A percentile compares a stretch with the other conserved stretches of the same genome.
Evolutionary conservation across 2,329 filamentous ascomycete genomes (phyloP).

Genomic region (Aspergillus pseudoglaucus): DNA sequence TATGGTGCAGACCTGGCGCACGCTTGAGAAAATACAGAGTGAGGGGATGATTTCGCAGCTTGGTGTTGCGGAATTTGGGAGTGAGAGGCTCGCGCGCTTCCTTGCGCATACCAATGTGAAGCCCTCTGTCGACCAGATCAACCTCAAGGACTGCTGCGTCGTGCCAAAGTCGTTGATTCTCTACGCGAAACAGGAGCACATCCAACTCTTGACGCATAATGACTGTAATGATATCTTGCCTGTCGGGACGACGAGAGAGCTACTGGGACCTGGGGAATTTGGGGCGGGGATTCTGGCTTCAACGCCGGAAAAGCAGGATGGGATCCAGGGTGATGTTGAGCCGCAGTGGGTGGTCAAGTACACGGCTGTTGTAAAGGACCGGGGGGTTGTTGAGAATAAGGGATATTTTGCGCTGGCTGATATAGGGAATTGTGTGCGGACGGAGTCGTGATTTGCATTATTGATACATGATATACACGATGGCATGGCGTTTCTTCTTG

Average conservation of each 20-base stretch:
- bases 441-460: constrained; percentile 15
- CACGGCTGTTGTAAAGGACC: constrained; percentile 85
- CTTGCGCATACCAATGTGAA: constrained; percentile 62
- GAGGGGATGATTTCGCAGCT: constrained; percentile 67
- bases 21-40: constrained; percentile 65
- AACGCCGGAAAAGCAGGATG: constrained; percentile 42
- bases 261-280: constrained; percentile 65
- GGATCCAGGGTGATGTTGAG: constrained; percentile 68
- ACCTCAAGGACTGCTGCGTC: constrained; percentile 89
- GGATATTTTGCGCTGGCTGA: constrained; percentile 90
- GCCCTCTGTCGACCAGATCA: constrained; percentile 90
- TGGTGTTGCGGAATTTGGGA: constrained; percentile 87
- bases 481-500: constrained; percentile 19
- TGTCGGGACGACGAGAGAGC: constrained; percentile 72
- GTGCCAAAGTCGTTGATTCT: constrained; percentile 81
- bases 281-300: constrained; percentile 72
- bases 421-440: constrained; percentile 45
- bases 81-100: constrained; percentile 71
- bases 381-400: constrained; percentile 96
- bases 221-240: constrained; percentile 91
- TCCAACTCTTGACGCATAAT: constrained; percentile 87
- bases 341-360: constrained; percentile 97
- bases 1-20: constrained; percentile 61
- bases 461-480: background rate
- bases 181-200: constrained; percentile 73